phyloP scores from a whole-genome alignment of 2,329 filamentous ascomycete genomes.

The Sordariomycetes sp. region DNA sequence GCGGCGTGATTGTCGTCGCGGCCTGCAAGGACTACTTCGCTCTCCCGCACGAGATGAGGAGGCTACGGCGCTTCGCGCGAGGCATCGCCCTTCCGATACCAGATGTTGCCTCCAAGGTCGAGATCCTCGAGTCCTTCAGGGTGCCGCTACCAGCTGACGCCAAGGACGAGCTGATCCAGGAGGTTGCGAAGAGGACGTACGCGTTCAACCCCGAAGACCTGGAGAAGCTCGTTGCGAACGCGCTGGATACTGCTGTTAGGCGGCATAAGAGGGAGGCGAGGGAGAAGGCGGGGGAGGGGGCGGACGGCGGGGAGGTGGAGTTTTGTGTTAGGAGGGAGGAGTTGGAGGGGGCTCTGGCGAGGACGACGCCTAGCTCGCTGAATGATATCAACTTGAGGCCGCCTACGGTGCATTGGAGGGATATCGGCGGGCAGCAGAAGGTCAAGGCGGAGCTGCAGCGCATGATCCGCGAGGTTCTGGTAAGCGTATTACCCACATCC shows the following conservation, averaged over 20 bases:
- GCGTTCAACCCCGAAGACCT: constrained; percentile 78
- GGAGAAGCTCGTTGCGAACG: constrained; percentile 38
- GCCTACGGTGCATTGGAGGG: constrained; percentile 71
- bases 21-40: constrained; percentile 58
- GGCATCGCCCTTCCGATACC: constrained; percentile 70
- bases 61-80: constrained; percentile 47
- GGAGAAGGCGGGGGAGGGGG: not conserved
- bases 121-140: constrained; percentile 55
- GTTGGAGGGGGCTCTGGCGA: constrained; percentile 50
- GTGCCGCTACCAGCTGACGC: constrained; percentile 30
- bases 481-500: constrained; percentile 8
- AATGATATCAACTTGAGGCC: constrained; percentile 81
- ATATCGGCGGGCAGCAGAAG: constrained; percentile 73
- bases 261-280: constrained; percentile 7
- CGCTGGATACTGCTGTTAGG: constrained; percentile 16
- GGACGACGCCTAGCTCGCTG: constrained; percentile 73
- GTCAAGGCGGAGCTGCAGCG: constrained; percentile 51
- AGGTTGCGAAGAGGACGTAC: constrained; percentile 64
- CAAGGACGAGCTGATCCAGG: constrained; percentile 37
- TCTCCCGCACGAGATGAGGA: constrained; percentile 56
- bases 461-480: constrained; percentile 29
- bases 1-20: constrained; percentile 59
- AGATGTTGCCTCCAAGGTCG: constrained; percentile 52
- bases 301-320: constrained; percentile 11
- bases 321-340: constrained; percentile 22